phyloP scores from a whole-genome alignment of 2,329 filamentous ascomycete species.

The Alternaria infectoria region DNA sequence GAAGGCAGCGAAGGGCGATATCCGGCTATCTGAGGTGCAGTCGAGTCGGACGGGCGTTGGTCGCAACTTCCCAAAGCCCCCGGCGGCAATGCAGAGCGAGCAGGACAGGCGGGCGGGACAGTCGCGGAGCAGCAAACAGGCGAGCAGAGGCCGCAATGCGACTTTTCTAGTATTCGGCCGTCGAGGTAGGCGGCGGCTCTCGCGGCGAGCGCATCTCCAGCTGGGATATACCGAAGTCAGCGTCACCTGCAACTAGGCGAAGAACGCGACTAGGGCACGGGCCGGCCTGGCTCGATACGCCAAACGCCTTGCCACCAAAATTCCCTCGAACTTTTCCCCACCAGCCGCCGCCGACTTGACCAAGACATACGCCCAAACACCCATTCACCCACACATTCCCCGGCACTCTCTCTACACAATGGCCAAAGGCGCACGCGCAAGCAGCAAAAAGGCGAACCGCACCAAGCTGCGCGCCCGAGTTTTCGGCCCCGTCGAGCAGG shows the following conservation, averaged over 20 bases:
- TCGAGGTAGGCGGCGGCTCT: constrained; percentile 31
- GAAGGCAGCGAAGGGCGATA: constrained; percentile 9
- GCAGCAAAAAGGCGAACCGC: constrained; percentile 82
- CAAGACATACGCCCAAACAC: constrained; percentile 4
- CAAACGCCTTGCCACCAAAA: constrained; percentile 31
- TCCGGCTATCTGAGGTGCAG: constrained; percentile 12
- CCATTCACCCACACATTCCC: constrained; percentile 10
- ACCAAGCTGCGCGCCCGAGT: constrained; percentile 78
- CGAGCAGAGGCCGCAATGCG: not conserved
- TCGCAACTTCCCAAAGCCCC: constrained; percentile 23
- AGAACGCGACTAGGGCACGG: constrained; percentile 26
- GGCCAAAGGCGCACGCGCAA: constrained; percentile 87
- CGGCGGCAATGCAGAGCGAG: constrained; percentile 2
- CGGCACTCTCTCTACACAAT: constrained; percentile 58
- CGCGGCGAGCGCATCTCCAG: constrained; percentile 28
- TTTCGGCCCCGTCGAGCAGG: constrained; percentile 82
- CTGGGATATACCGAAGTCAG: constrained; percentile 30
- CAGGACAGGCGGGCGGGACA: not conserved
- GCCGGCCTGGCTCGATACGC: constrained; percentile 12
- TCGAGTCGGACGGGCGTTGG: constrained; percentile 17
- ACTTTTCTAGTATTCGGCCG: constrained; percentile 13
- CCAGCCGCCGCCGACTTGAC: not conserved
- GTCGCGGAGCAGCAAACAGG: not conserved
- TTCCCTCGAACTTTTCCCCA: constrained; percentile 16
- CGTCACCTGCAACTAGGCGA: constrained; percentile 27